Evolutionary conservation across 179 eudicot genomes (phyloP).

Genomic region (Dionaea muscipula): DNA sequence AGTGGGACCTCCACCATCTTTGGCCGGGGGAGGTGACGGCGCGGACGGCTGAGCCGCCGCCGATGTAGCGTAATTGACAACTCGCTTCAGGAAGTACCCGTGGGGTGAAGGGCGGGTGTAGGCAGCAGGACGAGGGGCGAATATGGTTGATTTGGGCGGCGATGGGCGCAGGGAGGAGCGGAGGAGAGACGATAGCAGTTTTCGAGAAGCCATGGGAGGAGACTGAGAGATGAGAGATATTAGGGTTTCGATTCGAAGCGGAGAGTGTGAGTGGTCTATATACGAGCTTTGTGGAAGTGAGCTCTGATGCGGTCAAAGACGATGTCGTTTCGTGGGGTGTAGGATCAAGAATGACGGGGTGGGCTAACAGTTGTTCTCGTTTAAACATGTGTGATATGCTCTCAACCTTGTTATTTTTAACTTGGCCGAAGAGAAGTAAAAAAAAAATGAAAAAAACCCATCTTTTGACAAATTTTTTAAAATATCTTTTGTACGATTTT

Average conservation of each 20-base stretch:
- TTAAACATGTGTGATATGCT: too few relatives aligned
- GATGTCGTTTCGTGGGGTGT: constrained; percentile 10
- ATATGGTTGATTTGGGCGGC: constrained; percentile 23
- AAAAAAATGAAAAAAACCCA: too few relatives aligned
- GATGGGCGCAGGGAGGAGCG: constrained; percentile 50
- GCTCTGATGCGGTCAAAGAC: neutral
- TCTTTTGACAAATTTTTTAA: too few relatives aligned
- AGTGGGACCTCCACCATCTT: constrained; percentile 2
- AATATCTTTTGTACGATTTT: too few relatives aligned
- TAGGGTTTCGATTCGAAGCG: constrained; percentile 25
- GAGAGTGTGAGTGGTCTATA: constrained; percentile 2
- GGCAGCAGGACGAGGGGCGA: constrained; percentile 16
- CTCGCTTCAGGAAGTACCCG: constrained; percentile 58
- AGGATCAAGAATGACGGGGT: too few relatives aligned
- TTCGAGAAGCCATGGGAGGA: constrained; percentile 56
- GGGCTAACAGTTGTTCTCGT: too few relatives aligned
- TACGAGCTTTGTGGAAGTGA: neutral
- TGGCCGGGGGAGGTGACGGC: constrained; percentile 9
- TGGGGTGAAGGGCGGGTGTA: constrained; percentile 30
- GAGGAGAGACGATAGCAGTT: constrained; percentile 59
- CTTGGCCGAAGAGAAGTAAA: too few relatives aligned
- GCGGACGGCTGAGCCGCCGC: constrained; percentile 29
- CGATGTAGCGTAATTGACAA: constrained; percentile 26
- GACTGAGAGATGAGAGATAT: neutral
- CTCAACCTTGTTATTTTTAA: too few relatives aligned